phyloP scores from a whole-genome alignment of 176 grass and related monocot species.

The Oryza rufipogon region DNA sequence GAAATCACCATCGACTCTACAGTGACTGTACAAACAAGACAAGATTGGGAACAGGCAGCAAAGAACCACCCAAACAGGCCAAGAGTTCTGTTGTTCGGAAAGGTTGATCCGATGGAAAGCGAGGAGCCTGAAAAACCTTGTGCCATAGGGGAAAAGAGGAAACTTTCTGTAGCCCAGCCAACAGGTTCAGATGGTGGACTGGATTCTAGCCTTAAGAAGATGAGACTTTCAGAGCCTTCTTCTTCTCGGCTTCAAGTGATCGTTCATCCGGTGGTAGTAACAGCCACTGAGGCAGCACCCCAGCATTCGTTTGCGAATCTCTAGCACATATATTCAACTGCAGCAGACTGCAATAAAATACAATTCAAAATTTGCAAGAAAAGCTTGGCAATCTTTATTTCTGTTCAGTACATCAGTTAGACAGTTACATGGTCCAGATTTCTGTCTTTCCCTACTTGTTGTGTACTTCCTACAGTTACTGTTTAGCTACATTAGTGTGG shows the following conservation, averaged over 20 bases:
- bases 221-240: constrained; percentile 29
- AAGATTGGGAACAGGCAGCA: constrained; percentile 31
- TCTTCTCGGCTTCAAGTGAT: background rate
- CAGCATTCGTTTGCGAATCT: background rate
- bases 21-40: constrained; percentile 1
- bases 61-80: constrained; percentile 47
- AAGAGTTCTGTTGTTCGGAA: constrained; percentile 4
- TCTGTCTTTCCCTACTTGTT: no score
- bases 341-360: no score
- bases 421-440: no score
- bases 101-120: background rate
- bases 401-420: no score
- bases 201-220: constrained; percentile 8
- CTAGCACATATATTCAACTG: no score
- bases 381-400: no score
- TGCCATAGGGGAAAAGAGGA: constrained; percentile 12
- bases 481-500: no score
- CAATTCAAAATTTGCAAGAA: no score
- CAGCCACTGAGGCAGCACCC: background rate
- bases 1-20: constrained; percentile 20
- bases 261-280: background rate
- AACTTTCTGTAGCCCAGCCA: background rate
- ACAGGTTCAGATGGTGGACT: background rate
- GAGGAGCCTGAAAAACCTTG: background rate
- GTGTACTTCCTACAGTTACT: no score